Evolutionary conservation across 2,329 filamentous ascomycete species (phyloP), one percentile per base, ranked within the genome.

Genomic region (Colletotrichum graminicola): DNA sequence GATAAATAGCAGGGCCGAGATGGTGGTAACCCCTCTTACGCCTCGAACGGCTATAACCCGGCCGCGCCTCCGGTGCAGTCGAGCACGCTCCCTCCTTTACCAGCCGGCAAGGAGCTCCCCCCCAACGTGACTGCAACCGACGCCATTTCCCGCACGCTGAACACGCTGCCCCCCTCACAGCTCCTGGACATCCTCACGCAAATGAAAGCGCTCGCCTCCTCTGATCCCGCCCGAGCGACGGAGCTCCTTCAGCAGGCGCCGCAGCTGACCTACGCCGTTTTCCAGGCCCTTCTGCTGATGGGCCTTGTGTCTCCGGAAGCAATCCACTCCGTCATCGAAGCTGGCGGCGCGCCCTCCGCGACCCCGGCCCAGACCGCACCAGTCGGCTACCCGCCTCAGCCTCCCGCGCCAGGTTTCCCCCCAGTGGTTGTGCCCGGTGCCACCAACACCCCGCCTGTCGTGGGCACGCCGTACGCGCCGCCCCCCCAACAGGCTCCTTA

Each of bases 221-320:
- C 88, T 32, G 94, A 98, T 76, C 94, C 95, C 2, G 87, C 88
- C 26, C 93, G 94, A 78, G 95, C 95, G 4, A 94, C 92, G 0
- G 94, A 97, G 78, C 90, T 98, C 51, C 89, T 99, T 52, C 88
- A 92, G 73, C 92, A 95, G 83, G 94, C 95, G 1, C 96, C 96
- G 0, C 96, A 99, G 82, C 90, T 99, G 55, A 91, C 94, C 5
- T 98, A 97, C 77, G 96, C 96, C 69, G 92, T 98, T 75, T 98
- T 98, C 83, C 95, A 98, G 82, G 93, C 95, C 32, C 88, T 98
- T 12, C 89, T 98, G 2, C 89, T 98, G 47, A 96, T 98, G 89
- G 94, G 94, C 56, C 90, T 98, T 12, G 94, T 98, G 67, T 95
- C 96, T 69, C 93, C 94, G 18, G 91, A 91, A 76, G 91, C 94